Conservation (phyloP, 495 filamentous ascomycete genomes). For the Trichocladium antarcticum region DNA sequence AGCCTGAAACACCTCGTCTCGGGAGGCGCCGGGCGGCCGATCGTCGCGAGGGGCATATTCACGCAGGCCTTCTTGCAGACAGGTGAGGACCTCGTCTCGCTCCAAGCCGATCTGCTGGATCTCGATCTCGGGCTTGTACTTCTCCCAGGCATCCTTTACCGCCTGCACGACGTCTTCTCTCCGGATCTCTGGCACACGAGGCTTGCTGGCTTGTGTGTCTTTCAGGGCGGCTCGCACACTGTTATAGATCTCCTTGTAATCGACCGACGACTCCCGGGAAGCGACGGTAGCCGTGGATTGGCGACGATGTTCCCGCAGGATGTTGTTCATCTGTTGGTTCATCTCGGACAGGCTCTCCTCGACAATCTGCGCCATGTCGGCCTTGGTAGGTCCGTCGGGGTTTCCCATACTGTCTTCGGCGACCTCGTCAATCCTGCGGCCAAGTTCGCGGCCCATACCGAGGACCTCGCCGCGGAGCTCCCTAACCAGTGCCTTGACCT, state of each 20-base stretch:
- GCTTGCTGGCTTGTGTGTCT: slow-evolving; percentile 47
- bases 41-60: slow-evolving; percentile 52
- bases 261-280: slow-evolving; percentile 33
- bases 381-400: slow-evolving; percentile 43
- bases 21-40: slow-evolving; percentile 42
- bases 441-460: slow-evolving; percentile 82
- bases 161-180: slow-evolving; percentile 77
- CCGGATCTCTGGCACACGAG: slow-evolving; percentile 31
- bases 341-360: slow-evolving; percentile 69
- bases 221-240: slow-evolving; percentile 67
- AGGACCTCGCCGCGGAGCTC: slow-evolving; percentile 87
- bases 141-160: slow-evolving; percentile 79
- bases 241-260: slow-evolving; percentile 69
- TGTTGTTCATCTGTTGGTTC: slow-evolving; percentile 62
- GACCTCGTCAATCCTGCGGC: slow-evolving; percentile 64
- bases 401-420: slow-evolving; percentile 39
- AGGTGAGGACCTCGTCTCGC: slow-evolving; percentile 75
- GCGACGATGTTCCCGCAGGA: slow-evolving; percentile 62
- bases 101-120: slow-evolving; percentile 81
- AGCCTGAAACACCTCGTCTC: slow-evolving; percentile 69
- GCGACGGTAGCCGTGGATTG: slow-evolving; percentile 41
- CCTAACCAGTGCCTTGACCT: slow-evolving; percentile 79
- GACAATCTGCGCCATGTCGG: slow-evolving; percentile 66
- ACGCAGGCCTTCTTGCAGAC: slow-evolving; percentile 70
- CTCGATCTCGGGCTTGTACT: slow-evolving; percentile 84